Evolutionary conservation across 345 rosid species (phyloP).

Genomic region (Pistacia atlantica): DNA sequence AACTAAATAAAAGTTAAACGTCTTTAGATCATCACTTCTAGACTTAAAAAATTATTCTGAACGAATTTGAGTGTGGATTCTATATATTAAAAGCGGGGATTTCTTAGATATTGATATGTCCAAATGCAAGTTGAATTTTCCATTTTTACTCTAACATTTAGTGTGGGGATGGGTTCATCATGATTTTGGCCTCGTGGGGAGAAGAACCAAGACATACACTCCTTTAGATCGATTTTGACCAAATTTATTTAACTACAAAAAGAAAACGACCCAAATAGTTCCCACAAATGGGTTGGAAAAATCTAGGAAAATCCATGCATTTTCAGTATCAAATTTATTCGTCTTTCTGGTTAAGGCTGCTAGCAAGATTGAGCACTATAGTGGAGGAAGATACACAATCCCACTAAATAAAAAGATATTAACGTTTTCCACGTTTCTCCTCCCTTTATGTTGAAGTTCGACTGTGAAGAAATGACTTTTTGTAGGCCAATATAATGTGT

Average conservation of each 20-base stretch:
- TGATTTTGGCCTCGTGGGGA: background rate
- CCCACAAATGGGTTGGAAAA: background rate
- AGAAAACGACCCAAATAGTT: background rate
- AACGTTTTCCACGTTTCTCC: background rate
- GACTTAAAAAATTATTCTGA: too few relatives aligned
- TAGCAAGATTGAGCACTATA: background rate
- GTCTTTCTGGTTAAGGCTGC: background rate
- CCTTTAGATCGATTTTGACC: background rate
- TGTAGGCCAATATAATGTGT: background rate
- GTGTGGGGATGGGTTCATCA: constrained; percentile 3
- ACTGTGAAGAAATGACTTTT: background rate
- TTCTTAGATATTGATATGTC: too few relatives aligned
- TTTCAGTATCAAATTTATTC: background rate
- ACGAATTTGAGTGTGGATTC: too few relatives aligned
- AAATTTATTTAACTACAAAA: background rate
- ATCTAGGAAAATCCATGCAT: background rate
- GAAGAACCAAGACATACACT: background rate
- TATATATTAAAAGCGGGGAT: too few relatives aligned
- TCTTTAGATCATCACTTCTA: too few relatives aligned
- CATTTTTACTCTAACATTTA: background rate
- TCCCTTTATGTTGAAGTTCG: background rate
- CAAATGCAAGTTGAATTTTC: background rate
- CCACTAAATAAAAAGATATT: background rate
- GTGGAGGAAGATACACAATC: background rate
- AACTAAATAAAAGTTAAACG: too few relatives aligned